Conservation (phyloP, 2,329 filamentous ascomycete species). For the Clonostachys solani region DNA sequence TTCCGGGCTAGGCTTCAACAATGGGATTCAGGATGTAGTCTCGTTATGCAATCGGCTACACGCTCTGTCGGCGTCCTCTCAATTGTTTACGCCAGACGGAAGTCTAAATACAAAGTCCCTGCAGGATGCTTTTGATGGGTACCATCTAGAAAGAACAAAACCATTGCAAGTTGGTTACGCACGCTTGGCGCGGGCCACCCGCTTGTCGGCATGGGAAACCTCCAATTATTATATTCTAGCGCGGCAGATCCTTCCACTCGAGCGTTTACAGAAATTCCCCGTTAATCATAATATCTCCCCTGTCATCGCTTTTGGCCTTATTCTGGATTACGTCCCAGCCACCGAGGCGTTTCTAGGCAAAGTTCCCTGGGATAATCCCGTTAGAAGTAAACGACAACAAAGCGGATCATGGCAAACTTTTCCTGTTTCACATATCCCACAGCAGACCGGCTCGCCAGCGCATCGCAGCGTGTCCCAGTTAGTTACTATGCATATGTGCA, state of each 20-base stretch:
- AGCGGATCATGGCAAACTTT: too few species aligned
- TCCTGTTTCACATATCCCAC: too few species aligned
- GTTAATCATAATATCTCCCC: background rate
- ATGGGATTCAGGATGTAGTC: constrained; percentile 17
- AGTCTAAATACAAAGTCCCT: background rate
- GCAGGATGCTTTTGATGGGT: background rate
- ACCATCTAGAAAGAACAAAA: background rate
- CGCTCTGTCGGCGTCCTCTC: background rate
- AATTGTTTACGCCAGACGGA: too few species aligned
- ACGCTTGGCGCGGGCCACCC: background rate
- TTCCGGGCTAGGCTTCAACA: constrained; percentile 19
- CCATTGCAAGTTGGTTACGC: background rate
- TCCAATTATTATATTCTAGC: background rate
- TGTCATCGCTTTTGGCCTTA: background rate
- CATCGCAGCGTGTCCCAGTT: too few species aligned
- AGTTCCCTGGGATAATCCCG: background rate
- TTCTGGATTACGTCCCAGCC: background rate
- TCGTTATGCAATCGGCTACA: constrained; percentile 9
- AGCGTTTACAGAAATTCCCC: background rate
- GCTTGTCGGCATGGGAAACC: background rate
- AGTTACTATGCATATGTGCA: too few species aligned
- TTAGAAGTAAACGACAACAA: background rate
- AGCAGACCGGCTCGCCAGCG: too few species aligned
- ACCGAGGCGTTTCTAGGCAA: background rate
- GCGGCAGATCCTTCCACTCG: background rate